These are phyloP conservation scores for Helotiales sp. DNA, from an alignment of 2,329 filamentous ascomycete genomes.

Conservation along the genomic window DNA sequence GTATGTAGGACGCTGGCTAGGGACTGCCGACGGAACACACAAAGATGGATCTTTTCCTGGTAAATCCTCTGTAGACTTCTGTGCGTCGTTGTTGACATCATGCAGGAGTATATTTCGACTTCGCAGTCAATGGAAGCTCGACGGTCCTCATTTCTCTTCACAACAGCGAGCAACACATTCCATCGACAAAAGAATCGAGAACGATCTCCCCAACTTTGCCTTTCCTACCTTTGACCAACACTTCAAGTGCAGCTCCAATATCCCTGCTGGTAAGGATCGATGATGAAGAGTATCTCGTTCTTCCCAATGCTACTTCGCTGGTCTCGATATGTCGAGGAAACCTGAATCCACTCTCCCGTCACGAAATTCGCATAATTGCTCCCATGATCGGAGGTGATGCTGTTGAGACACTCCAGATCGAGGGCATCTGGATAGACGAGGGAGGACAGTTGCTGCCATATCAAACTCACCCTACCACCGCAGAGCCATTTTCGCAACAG, in stretches of 20 bases:
- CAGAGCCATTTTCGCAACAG: background rate
- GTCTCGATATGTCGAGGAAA: constrained; percentile 27
- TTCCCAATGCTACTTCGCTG: constrained; percentile 35
- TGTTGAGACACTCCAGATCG: constrained; percentile 35
- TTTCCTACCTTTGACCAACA: constrained; percentile 27
- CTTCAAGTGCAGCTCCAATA: constrained; percentile 31
- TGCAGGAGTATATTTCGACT: constrained; percentile 37
- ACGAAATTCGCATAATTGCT: constrained; percentile 38
- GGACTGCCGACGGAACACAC: constrained; percentile 26
- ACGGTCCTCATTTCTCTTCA: constrained; percentile 34
- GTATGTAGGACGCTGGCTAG: constrained; percentile 39
- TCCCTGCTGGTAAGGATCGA: constrained; percentile 37
- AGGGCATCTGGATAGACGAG: constrained; percentile 38
- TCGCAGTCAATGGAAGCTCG: constrained; percentile 31
- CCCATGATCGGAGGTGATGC: constrained; percentile 31
- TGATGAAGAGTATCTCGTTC: constrained; percentile 36
- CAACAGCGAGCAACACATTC: constrained; percentile 20
- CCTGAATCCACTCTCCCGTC: constrained; percentile 24
- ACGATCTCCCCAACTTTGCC: background rate
- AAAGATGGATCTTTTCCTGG: constrained; percentile 39
- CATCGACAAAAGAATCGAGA: background rate
- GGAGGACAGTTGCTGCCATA: constrained; percentile 29
- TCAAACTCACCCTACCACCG: background rate
- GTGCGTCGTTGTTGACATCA: background rate
- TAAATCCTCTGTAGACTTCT: background rate